These are phyloP conservation scores for Kwoniella europaea DNA, from an alignment of 768 basidiomycete genomes.

Conservation along the genomic window DNA sequence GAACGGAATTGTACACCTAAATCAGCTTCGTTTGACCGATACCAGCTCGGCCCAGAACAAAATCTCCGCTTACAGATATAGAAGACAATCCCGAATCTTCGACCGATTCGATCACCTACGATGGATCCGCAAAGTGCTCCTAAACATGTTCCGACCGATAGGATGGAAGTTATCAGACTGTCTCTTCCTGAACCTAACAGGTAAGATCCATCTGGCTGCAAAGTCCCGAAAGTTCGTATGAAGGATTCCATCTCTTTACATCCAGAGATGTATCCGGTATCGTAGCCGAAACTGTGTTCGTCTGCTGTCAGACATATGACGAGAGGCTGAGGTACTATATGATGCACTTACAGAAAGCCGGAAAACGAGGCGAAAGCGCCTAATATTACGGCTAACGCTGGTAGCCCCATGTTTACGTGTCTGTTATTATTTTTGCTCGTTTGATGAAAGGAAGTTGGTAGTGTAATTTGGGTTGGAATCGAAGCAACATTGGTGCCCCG, in stretches of 20 bases:
- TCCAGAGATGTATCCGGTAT: conserved; percentile 8
- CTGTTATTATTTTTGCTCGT: too few relatives aligned
- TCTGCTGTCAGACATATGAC: too few relatives aligned
- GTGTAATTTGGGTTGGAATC: too few relatives aligned
- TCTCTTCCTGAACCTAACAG: not conserved
- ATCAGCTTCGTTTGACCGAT: not conserved
- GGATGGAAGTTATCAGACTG: conserved; percentile 1
- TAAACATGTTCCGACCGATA: conserved; percentile 12
- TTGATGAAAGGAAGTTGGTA: too few relatives aligned
- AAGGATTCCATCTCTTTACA: conserved; percentile 5
- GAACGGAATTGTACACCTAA: not conserved
- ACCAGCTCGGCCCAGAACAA: not conserved
- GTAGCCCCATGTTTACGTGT: too few relatives aligned
- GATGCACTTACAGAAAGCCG: conserved; percentile 1
- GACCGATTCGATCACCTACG: not conserved
- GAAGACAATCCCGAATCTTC: conserved; percentile 24
- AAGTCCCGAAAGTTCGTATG: not conserved
- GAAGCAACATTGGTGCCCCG: too few relatives aligned
- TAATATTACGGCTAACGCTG: not conserved
- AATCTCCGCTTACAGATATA: conserved; percentile 1
- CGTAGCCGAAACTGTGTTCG: conserved; percentile 7
- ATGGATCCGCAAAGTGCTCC: conserved; percentile 7
- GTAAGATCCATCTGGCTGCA: not conserved
- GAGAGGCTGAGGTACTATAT: too few relatives aligned
- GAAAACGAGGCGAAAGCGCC: conserved; percentile 6